Evolutionary conservation across 768 basidiomycete species (phyloP).

Genomic region (Suillus luteus): DNA sequence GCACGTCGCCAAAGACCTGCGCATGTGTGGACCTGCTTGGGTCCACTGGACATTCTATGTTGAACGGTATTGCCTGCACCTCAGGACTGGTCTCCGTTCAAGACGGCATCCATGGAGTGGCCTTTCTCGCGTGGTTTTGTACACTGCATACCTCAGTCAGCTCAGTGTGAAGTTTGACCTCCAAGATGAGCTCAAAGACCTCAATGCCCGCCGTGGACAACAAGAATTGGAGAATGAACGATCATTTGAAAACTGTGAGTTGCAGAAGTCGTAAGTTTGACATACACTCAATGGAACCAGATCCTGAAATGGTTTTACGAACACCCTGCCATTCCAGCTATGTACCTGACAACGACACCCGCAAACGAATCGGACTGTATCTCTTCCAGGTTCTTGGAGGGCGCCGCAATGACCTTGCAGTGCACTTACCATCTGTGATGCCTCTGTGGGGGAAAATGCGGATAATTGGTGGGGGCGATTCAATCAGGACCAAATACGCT

Average conservation of each 20-base stretch:
- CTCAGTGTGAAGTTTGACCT: slow-evolving; percentile 7
- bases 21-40: slow-evolving; percentile 6
- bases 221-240: neutral
- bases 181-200: slow-evolving; percentile 5
- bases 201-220: neutral
- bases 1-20: neutral
- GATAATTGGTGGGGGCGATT: slow-evolving; percentile 1
- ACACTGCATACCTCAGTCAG: slow-evolving; percentile 4
- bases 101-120: slow-evolving; percentile 5
- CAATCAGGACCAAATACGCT: slow-evolving; percentile 1
- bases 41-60: slow-evolving; percentile 8
- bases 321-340: neutral
- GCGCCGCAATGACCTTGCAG: neutral
- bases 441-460: slow-evolving; percentile 9
- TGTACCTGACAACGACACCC: neutral
- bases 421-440: slow-evolving; percentile 4
- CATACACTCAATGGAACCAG: neutral
- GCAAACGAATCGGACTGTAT: neutral
- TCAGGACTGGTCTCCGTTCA: neutral
- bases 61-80: neutral
- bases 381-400: slow-evolving; percentile 3
- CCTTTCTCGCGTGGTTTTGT: neutral
- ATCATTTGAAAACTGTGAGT: neutral
- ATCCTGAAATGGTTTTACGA: slow-evolving; percentile 3
- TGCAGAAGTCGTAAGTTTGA: neutral